These are phyloP conservation scores for Candida tropicalis DNA, from an alignment of 1,139 yeast genomes.

Conservation along the genomic window DNA sequence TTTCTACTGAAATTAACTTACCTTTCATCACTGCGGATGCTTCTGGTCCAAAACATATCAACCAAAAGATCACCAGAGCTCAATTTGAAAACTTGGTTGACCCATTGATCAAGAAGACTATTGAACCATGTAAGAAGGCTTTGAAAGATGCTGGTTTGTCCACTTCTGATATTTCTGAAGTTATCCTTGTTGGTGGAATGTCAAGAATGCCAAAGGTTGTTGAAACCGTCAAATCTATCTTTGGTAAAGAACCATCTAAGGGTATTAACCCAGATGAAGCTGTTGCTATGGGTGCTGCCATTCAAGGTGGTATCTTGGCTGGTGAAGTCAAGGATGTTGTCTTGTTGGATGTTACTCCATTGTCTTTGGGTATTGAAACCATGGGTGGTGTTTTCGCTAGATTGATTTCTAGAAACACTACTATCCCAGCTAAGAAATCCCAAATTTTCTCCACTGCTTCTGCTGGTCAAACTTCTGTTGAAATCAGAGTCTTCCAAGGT, in stretches of 20 bases:
- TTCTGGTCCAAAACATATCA: constrained; percentile 97
- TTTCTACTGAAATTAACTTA: constrained; percentile 90
- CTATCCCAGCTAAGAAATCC: constrained; percentile 96
- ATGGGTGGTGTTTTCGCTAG: constrained; percentile 99
- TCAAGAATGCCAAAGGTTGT: constrained; percentile 99
- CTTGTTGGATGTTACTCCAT: constrained; percentile 95
- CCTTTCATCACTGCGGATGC: constrained; percentile 97
- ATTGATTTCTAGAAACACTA: constrained; percentile 95
- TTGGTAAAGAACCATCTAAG: constrained; percentile 96
- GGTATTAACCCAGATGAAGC: constrained; percentile 99
- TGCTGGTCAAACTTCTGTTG: constrained; percentile 98
- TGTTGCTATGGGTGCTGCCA: constrained; percentile 99
- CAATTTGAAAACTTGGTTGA: constrained; percentile 93
- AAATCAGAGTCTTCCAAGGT: constrained; percentile 99
- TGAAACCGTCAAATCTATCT: constrained; percentile 90
- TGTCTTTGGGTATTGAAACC: constrained; percentile 97
- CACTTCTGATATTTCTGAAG: constrained; percentile 90
- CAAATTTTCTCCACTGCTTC: constrained; percentile 99
- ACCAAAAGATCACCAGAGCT: constrained; percentile 89
- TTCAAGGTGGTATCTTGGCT: constrained; percentile 98
- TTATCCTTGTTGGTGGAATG: constrained; percentile 99
- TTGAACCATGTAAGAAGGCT: constrained; percentile 98
- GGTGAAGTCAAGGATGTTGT: constrained; percentile 88
- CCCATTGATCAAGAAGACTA: constrained; percentile 86
- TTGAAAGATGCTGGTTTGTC: constrained; percentile 91